Conservation (phyloP, 2,329 filamentous ascomycete species). For the Colletotrichum sp. region DNA sequence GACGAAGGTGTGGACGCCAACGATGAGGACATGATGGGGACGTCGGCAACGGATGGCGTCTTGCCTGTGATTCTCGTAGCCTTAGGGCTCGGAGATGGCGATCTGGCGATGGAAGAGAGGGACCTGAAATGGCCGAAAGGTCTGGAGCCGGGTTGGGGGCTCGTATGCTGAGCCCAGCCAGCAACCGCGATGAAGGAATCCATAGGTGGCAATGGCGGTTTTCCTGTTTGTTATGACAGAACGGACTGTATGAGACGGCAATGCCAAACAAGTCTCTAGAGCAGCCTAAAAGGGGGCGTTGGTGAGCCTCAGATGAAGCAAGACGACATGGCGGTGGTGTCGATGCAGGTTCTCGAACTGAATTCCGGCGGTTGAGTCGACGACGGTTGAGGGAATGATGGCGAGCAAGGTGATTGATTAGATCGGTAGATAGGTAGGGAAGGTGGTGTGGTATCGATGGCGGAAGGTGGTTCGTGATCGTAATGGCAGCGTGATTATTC, state of each 20-base stretch:
- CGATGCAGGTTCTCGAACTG: neutral
- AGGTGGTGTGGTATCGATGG: neutral
- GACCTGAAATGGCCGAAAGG: slow-evolving; percentile 58
- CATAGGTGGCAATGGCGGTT: neutral
- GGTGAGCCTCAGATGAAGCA: slow-evolving; percentile 1
- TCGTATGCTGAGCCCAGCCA: slow-evolving; percentile 54
- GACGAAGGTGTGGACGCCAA: slow-evolving; percentile 34
- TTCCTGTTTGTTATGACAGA: neutral
- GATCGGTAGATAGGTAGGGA: too few relatives aligned
- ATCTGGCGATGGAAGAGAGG: slow-evolving; percentile 54
- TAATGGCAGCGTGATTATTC: neutral
- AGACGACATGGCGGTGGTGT: slow-evolving; percentile 10
- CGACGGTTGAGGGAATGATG: neutral
- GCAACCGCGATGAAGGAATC: slow-evolving; percentile 54
- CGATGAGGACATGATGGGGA: slow-evolving; percentile 43
- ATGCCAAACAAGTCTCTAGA: neutral
- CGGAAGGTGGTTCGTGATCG: neutral
- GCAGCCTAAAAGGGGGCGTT: neutral
- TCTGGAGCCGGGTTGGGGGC: slow-evolving; percentile 35
- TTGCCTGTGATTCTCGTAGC: slow-evolving; percentile 41
- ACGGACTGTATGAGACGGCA: neutral
- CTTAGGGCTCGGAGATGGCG: slow-evolving; percentile 35
- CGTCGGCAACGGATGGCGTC: slow-evolving; percentile 39
- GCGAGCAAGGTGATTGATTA: neutral
- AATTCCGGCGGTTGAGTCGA: neutral